Evolutionary conservation across 2,329 filamentous ascomycete species (phyloP).

Genomic region (Aspergillus aculeatinus): DNA sequence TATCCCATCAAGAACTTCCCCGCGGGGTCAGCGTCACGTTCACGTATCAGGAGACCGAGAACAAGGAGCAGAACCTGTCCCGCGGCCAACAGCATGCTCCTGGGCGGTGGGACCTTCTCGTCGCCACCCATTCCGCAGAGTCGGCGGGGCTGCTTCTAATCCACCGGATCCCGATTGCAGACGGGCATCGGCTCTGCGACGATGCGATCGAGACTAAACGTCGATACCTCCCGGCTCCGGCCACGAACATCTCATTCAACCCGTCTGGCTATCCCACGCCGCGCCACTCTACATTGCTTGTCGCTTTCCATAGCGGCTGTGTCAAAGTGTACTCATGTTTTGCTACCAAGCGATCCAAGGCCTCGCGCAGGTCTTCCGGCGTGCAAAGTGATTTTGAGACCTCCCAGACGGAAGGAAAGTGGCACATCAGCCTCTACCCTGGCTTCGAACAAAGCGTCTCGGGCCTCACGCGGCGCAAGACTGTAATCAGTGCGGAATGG

Average conservation of each 20-base stretch:
- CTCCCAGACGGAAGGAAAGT: conserved; percentile 40
- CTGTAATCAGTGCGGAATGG: conserved; percentile 48
- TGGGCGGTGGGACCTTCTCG: conserved; percentile 45
- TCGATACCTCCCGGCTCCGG: conserved; percentile 50
- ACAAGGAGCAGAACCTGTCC: conserved; percentile 31
- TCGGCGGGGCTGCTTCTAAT: conserved; percentile 46
- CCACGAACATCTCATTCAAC: conserved; percentile 55
- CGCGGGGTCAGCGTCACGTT: conserved; percentile 55
- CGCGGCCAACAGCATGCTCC: conserved; percentile 22
- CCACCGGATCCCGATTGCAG: conserved; percentile 42
- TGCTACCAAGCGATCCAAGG: conserved; percentile 31
- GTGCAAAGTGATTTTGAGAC: conserved; percentile 34
- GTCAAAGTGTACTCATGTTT: conserved; percentile 60
- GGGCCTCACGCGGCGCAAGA: conserved; percentile 39
- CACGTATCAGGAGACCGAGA: conserved; percentile 42
- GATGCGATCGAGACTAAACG: conserved; percentile 47
- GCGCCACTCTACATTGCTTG: conserved; percentile 55
- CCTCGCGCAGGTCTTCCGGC: conserved; percentile 28
- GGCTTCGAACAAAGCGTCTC: conserved; percentile 37
- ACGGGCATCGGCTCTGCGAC: conserved; percentile 31
- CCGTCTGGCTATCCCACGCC: conserved; percentile 52
- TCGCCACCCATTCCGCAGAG: conserved; percentile 48
- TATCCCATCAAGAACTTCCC: conserved; percentile 53
- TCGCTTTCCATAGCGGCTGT: conserved; percentile 55
- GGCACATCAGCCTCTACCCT: conserved; percentile 46